A percentile compares a stretch with the other conserved stretches of the same genome.
These are phyloP conservation scores for Trichoderma sp. DNA, from an alignment of 2,329 filamentous ascomycete genomes.

Conservation along the genomic window DNA sequence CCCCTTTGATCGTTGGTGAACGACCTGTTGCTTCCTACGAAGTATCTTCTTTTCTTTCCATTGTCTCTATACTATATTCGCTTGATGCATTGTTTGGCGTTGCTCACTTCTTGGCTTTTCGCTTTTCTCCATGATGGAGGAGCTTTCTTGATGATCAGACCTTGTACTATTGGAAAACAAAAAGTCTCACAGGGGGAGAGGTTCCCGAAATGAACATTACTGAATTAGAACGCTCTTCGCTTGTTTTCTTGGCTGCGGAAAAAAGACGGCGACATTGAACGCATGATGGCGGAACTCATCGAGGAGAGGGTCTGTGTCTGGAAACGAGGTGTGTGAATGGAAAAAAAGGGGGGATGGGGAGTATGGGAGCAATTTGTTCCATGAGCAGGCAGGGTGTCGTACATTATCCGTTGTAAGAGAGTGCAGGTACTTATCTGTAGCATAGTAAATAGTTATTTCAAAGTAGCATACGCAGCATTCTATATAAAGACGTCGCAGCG, in stretches of 20 bases:
- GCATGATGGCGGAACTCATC: neutral
- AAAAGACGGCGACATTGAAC: neutral
- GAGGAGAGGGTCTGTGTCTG: neutral
- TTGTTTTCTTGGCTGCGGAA: slow-evolving; percentile 1
- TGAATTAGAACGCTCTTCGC: slow-evolving; percentile 12
- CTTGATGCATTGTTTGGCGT: slow-evolving; percentile 26
- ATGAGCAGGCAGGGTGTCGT: too few relatives aligned
- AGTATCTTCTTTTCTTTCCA: slow-evolving; percentile 1
- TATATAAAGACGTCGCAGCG: too few relatives aligned
- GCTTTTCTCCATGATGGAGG: neutral
- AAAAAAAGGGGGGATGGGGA: neutral
- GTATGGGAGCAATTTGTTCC: too few relatives aligned
- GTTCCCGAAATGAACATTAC: neutral
- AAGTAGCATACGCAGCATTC: too few relatives aligned
- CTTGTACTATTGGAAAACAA: slow-evolving; percentile 9
- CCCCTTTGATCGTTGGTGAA: neutral
- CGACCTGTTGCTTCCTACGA: neutral
- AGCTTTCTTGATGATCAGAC: neutral
- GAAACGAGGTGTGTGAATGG: neutral
- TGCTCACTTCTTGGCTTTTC: neutral
- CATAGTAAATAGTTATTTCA: too few relatives aligned
- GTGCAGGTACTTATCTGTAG: too few relatives aligned
- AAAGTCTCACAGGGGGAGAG: neutral
- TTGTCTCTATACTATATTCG: neutral
- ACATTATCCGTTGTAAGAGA: too few relatives aligned